Conservation (phyloP, 1,284 basidiomycete species). For the Inonotus hispidus region DNA sequence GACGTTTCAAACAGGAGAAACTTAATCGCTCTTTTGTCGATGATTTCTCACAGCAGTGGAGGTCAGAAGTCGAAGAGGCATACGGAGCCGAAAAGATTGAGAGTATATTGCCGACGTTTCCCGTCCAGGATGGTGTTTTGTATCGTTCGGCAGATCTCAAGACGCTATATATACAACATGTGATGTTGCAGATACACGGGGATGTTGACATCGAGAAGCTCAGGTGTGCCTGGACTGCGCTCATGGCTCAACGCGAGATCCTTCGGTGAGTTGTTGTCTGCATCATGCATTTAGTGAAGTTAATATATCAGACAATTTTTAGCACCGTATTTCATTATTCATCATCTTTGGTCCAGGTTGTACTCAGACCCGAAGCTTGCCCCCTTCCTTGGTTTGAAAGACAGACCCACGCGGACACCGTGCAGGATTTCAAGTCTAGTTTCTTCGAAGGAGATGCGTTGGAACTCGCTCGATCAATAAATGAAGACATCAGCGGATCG, state of each 20-base stretch:
- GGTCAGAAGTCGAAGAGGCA: constrained; percentile 25
- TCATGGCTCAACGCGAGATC: constrained; percentile 33
- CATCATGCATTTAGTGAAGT: not conserved
- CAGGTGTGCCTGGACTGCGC: constrained; percentile 32
- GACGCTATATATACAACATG: constrained; percentile 43
- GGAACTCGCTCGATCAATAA: constrained; percentile 32
- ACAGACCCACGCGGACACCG: constrained; percentile 17
- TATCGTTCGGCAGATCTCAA: constrained; percentile 36
- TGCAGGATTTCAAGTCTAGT: constrained; percentile 26
- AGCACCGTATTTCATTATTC: constrained; percentile 45
- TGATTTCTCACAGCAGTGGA: constrained; percentile 28
- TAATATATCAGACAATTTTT: constrained; percentile 1
- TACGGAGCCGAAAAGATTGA: constrained; percentile 28
- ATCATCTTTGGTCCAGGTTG: constrained; percentile 36
- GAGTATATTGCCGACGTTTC: constrained; percentile 39
- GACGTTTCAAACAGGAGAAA: not conserved
- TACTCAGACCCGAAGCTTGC: constrained; percentile 28
- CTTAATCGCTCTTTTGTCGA: constrained; percentile 20
- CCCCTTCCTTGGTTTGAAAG: constrained; percentile 29
- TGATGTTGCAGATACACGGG: constrained; percentile 31
- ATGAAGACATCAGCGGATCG: constrained; percentile 28
- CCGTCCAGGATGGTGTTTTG: constrained; percentile 45
- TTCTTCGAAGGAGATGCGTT: constrained; percentile 32
- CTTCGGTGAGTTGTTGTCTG: constrained; percentile 32
- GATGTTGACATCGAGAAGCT: constrained; percentile 25